Evolutionary conservation across 192 early-diverging fungal species (phyloP).

Genomic region (Backusella luteola): DNA sequence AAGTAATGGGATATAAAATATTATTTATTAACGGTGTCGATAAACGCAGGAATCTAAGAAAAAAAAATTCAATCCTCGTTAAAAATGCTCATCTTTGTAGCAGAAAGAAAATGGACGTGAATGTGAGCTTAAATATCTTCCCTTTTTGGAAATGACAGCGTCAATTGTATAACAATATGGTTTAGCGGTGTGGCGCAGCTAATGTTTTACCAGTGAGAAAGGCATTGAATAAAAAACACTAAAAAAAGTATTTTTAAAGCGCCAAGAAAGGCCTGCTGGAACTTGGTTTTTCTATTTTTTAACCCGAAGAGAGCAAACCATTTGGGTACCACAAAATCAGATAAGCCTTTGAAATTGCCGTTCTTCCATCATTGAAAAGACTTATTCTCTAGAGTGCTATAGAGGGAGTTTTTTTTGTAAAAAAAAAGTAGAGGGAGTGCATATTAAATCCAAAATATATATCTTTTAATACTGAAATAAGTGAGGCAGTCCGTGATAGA

Average conservation of each 20-base stretch:
- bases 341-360: not conserved
- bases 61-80: too few relatives aligned
- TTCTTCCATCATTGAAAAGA: not conserved
- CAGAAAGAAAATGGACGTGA: too few relatives aligned
- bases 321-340: not conserved
- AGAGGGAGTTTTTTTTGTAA: not conserved
- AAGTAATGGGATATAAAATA: too few relatives aligned
- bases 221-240: not conserved
- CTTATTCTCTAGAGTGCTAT: not conserved
- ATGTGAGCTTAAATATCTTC: not conserved
- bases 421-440: not conserved
- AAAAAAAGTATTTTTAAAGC: not conserved
- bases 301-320: not conserved
- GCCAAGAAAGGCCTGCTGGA: not conserved
- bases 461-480: not conserved
- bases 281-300: not conserved
- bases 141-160: not conserved
- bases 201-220: not conserved
- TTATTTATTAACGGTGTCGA: too few relatives aligned
- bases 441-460: not conserved
- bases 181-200: not conserved
- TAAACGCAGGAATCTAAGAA: too few relatives aligned
- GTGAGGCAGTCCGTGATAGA: not conserved
- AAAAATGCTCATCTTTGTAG: too few relatives aligned
- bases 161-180: not conserved